Conservation (phyloP, 202 grass and related monocot species). For the Schoenoplectus triqueter region DNA sequence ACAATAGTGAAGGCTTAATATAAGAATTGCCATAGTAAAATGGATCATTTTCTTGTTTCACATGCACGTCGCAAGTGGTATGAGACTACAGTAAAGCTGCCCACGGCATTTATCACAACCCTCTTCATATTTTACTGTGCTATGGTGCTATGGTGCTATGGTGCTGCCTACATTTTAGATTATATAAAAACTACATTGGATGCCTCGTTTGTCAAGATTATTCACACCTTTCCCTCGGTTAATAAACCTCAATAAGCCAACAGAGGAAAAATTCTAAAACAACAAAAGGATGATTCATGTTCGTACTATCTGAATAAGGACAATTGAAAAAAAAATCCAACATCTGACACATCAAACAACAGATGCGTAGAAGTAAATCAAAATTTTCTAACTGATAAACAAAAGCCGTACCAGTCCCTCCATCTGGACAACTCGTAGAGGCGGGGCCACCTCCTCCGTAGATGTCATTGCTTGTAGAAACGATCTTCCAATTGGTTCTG, state of each 20-base stretch:
- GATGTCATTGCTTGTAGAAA: constrained; percentile 87
- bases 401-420: constrained; percentile 76
- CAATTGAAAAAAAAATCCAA: background rate
- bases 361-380: constrained; percentile 1
- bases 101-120: background rate
- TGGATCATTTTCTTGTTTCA: background rate
- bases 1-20: background rate
- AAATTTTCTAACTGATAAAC: constrained; percentile 24
- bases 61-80: background rate
- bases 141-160: background rate
- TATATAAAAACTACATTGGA: background rate
- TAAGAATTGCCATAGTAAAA: background rate
- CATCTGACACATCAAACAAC: background rate
- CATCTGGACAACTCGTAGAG: constrained; percentile 90
- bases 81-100: background rate
- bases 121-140: background rate
- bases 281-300: background rate
- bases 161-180: no score
- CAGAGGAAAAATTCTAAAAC: background rate
- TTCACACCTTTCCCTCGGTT: background rate
- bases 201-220: background rate
- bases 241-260: background rate
- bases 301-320: background rate
- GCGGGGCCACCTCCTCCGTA: constrained; percentile 60
- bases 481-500: constrained; percentile 67